These are phyloP conservation scores for Leucocoprinus sp. DNA, from an alignment of 768 basidiomycete species.

Conservation along the genomic window DNA sequence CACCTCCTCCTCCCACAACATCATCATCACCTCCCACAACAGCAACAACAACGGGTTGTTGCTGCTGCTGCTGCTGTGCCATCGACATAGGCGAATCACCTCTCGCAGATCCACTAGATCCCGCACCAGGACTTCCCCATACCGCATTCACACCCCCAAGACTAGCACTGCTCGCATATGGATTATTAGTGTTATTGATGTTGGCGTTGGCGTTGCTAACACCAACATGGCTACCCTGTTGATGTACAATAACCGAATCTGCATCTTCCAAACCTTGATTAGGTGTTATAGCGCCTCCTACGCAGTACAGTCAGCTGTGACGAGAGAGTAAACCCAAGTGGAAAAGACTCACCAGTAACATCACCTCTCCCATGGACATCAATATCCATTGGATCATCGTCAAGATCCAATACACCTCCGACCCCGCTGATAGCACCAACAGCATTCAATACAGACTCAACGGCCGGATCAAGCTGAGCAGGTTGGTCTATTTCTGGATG, in stretches of 20 bases:
- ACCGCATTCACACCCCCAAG: background rate
- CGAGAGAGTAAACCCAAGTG: background rate
- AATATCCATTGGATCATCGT: slow-evolving; percentile 13
- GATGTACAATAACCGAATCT: background rate
- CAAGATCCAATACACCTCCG: background rate
- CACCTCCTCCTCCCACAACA: too few species aligned
- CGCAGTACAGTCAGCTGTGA: background rate
- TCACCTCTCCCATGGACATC: slow-evolving; percentile 1
- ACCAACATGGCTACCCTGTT: background rate
- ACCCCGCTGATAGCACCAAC: slow-evolving; percentile 7
- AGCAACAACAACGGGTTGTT: too few species aligned
- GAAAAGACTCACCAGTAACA: slow-evolving; percentile 1
- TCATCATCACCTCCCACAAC: too few species aligned
- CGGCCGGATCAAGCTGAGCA: slow-evolving; percentile 5
- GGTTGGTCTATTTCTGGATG: slow-evolving; percentile 15
- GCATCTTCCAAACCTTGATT: background rate
- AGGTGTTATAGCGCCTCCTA: background rate
- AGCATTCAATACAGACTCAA: background rate
- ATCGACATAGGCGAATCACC: slow-evolving; percentile 9
- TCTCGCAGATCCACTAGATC: slow-evolving; percentile 6
- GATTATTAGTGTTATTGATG: background rate
- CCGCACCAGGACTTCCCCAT: slow-evolving; percentile 7
- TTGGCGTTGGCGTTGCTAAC: background rate
- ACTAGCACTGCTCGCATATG: background rate
- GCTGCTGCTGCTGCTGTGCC: too few species aligned